Base-by-base conservation (phyloP, 306 rosid species). In the Fragaria vesca region DNA sequence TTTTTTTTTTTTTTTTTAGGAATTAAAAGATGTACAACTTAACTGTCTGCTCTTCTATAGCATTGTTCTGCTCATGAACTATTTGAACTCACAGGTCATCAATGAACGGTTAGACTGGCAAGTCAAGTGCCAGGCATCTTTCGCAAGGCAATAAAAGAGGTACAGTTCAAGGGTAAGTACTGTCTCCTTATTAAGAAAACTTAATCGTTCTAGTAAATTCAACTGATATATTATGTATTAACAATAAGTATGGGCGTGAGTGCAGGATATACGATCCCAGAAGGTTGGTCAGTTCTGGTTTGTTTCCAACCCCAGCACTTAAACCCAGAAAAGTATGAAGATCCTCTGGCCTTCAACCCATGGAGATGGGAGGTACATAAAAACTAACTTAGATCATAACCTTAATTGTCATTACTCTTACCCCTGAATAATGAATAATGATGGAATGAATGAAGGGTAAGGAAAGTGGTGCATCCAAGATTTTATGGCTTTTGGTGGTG, bases 401-500 rank as follows among this genome's bases (percentile, higher is more conserved):
- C 26, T 54, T 20, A 17, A 6, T 18, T 18, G 4, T 12, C 60
- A 54, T 11, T 18, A 2, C 13, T 54, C 60, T 54, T 54, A 54
- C 1, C 24, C 10, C 3, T 54, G 60, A 40, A 5, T 40, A 54
- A 54, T 54, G 60, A 9, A 20, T 54, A 18, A 42, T 68, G 82
- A 69, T 60, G 34, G 62, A 46, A 65, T 66, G 11, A 12, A 24
- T 21, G 28, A 79, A 95, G 99, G 93, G 93, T 78, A 71, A 78
- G 72, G 97, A 73, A 71, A 86, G 81, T 17, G 97, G 93, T 76
- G 91, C 87, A 32, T 72, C 89, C 54, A 95, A 87, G 77, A 91
- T 83, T 95, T 95, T 90, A 89, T 95, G 99, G 99, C 97, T 72
- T 95, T 95, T 28, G 99, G 99, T 72, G 99, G 97, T 52, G 99